Conservation (phyloP, 2,329 filamentous ascomycete genomes). For the Bimuria novae-zelandiae region DNA sequence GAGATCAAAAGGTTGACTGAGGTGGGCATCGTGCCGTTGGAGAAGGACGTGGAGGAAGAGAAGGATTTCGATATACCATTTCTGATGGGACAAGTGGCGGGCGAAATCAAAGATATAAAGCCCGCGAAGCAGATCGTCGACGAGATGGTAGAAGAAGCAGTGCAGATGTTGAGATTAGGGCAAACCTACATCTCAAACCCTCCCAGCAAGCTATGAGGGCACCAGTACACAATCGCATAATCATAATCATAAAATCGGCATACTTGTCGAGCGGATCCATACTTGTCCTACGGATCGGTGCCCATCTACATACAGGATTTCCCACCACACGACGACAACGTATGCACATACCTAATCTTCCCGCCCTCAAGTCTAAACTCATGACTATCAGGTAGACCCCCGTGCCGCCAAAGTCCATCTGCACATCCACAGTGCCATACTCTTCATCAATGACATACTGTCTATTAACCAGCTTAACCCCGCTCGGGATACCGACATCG, state of each 20-base stretch:
- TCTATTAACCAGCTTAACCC: slow-evolving; percentile 32
- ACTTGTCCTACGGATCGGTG: too few species aligned
- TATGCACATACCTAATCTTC: slow-evolving; percentile 32
- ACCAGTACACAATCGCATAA: too few species aligned
- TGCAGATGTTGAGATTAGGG: slow-evolving; percentile 45
- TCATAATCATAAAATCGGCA: too few species aligned
- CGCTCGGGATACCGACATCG: slow-evolving; percentile 35
- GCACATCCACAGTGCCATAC: slow-evolving; percentile 37
- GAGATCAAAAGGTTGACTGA: slow-evolving; percentile 77
- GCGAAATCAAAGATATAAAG: slow-evolving; percentile 74
- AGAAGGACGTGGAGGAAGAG: slow-evolving; percentile 80
- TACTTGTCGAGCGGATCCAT: too few species aligned
- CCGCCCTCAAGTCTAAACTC: slow-evolving; percentile 37
- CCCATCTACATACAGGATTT: too few species aligned
- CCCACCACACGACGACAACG: neutral
- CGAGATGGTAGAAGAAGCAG: slow-evolving; percentile 72
- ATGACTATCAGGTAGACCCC: slow-evolving; percentile 39
- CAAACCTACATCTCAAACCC: slow-evolving; percentile 40
- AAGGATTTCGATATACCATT: slow-evolving; percentile 85
- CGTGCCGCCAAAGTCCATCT: slow-evolving; percentile 36
- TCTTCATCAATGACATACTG: slow-evolving; percentile 39
- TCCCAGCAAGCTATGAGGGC: slow-evolving; percentile 43
- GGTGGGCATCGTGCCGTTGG: slow-evolving; percentile 77
- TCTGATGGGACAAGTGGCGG: slow-evolving; percentile 92
- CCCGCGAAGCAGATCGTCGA: slow-evolving; percentile 83